Conservation (phyloP, 2,329 filamentous ascomycete species). For the Cladobotryum mycophilum region DNA sequence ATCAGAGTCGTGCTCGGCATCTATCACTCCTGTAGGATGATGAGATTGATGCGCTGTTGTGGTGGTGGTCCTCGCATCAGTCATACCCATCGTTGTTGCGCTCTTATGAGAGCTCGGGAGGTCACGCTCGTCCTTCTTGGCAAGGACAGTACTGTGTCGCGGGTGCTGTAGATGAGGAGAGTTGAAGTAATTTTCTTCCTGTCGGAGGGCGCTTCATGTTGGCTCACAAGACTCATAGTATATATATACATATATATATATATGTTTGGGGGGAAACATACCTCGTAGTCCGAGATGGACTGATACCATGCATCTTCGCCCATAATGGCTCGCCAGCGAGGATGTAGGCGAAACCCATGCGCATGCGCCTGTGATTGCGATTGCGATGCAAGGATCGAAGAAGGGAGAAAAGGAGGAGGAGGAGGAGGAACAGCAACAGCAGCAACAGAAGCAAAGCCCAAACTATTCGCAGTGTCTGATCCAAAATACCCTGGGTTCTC, state of each 20-base stretch:
- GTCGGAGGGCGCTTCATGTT: background rate
- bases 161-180: background rate
- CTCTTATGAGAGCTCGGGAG: too few relatives aligned
- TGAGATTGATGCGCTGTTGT: too few relatives aligned
- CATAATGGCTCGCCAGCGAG: slow-evolving; percentile 10
- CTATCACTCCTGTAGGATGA: too few relatives aligned
- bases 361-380: too few relatives aligned
- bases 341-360: background rate
- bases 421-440: background rate
- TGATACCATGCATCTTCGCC: slow-evolving; percentile 11
- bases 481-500: too few relatives aligned
- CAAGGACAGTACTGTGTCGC: background rate
- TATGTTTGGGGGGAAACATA: slow-evolving; percentile 1
- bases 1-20: too few relatives aligned
- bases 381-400: too few relatives aligned
- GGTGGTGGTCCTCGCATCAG: too few relatives aligned
- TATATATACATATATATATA: background rate
- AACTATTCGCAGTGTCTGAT: too few relatives aligned
- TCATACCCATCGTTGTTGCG: too few relatives aligned
- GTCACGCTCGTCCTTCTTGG: background rate
- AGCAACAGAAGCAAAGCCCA: background rate
- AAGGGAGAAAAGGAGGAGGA: background rate
- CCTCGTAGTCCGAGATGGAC: slow-evolving; percentile 15
- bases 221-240: background rate
- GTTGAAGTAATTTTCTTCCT: slow-evolving; percentile 8